phyloP scores from a whole-genome alignment of 495 filamentous ascomycete genomes.

The Penicillium angulare region DNA sequence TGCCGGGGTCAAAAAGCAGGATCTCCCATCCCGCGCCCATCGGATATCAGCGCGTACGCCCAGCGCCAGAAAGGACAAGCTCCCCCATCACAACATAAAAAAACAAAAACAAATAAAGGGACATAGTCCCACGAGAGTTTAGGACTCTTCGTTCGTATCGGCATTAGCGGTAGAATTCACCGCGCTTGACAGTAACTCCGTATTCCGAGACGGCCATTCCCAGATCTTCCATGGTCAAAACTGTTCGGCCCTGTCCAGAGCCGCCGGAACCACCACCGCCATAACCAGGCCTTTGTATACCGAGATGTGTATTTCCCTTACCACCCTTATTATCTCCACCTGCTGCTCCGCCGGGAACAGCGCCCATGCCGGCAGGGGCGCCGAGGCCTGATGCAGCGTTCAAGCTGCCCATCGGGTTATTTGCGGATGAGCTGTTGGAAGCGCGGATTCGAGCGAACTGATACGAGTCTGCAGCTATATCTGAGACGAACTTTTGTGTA shows the following conservation, averaged over 20 bases:
- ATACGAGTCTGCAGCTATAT: slow-evolving; percentile 96
- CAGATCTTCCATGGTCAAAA: slow-evolving; percentile 97
- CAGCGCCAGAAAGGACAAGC: slow-evolving; percentile 14
- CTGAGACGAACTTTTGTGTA: slow-evolving; percentile 96
- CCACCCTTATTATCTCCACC: slow-evolving; percentile 58
- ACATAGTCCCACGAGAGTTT: not conserved
- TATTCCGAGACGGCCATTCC: slow-evolving; percentile 97
- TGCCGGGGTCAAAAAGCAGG: slow-evolving; percentile 13
- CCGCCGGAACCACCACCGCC: slow-evolving; percentile 91
- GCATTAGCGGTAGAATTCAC: slow-evolving; percentile 89
- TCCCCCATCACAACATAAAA: slow-evolving; percentile 6
- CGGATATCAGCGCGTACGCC: slow-evolving; percentile 20
- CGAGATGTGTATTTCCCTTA: slow-evolving; percentile 65
- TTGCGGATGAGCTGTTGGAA: slow-evolving; percentile 77
- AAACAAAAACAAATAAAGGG: not conserved
- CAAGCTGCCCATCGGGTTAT: slow-evolving; percentile 84
- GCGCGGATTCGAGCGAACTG: slow-evolving; percentile 94
- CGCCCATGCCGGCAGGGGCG: slow-evolving; percentile 56
- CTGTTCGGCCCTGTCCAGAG: slow-evolving; percentile 80
- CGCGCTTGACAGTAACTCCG: slow-evolving; percentile 93
- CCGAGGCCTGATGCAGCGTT: slow-evolving; percentile 74
- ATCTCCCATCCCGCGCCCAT: slow-evolving; percentile 16
- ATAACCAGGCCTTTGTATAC: slow-evolving; percentile 87
- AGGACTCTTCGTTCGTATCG: not conserved
- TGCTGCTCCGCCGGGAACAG: slow-evolving; percentile 50